A percentile compares a stretch with the other conserved stretches of the same genome.
Evolutionary conservation across 176 grass and related monocot species (phyloP).

Genomic region (Lolium multiflorum): DNA sequence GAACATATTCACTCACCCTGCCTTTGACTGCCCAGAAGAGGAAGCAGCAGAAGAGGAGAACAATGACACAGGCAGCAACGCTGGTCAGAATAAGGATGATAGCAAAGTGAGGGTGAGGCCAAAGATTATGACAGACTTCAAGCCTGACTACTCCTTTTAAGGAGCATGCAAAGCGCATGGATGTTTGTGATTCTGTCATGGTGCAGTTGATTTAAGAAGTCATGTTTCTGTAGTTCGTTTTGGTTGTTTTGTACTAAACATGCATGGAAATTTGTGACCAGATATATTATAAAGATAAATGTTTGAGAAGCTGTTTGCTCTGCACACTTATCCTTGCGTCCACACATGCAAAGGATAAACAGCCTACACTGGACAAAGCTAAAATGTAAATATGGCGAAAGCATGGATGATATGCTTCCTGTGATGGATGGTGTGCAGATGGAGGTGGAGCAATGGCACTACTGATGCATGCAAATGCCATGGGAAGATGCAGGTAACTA

Average conservation of each 20-base stretch:
- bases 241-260: conserved; percentile 47
- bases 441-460: conserved; percentile 12
- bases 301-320: conserved; percentile 40
- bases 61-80: neutral
- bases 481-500: conserved; percentile 17
- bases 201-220: conserved; percentile 54
- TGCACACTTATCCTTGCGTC: conserved; percentile 31
- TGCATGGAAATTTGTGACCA: conserved; percentile 53
- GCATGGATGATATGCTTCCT: conserved; percentile 33
- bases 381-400: conserved; percentile 27
- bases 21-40: conserved; percentile 61
- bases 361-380: neutral
- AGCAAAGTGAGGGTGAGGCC: conserved; percentile 54
- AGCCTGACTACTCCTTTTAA: conserved; percentile 93
- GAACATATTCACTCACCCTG: conserved; percentile 74
- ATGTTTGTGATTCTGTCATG: conserved; percentile 46
- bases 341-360: conserved; percentile 26
- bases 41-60: conserved; percentile 30
- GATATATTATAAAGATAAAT: conserved; percentile 57
- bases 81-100: conserved; percentile 46
- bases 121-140: conserved; percentile 59
- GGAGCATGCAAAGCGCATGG: neutral
- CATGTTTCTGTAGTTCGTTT: conserved; percentile 55
- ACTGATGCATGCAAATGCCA: conserved; percentile 8
- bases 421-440: conserved; percentile 4